Conservation (phyloP, 805 yeast species). For the Wickerhamiella dianesei region DNA sequence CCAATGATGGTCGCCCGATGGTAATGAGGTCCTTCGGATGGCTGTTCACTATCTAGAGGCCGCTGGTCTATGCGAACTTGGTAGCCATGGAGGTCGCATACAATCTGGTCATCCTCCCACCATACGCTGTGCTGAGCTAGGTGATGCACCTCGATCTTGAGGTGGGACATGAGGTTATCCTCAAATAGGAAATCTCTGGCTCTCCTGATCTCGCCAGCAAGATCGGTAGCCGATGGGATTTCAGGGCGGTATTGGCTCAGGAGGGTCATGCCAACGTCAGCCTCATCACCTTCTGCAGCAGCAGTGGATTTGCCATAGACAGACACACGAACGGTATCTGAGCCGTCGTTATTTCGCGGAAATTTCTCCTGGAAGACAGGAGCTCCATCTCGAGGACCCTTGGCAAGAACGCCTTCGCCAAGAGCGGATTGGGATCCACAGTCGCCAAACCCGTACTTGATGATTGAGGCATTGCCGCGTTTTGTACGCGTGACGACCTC, state of each 20-base stretch:
- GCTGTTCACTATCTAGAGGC: not conserved
- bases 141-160: slow-evolving; percentile 60
- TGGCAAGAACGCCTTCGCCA: slow-evolving; percentile 44
- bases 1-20: slow-evolving; percentile 43
- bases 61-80: slow-evolving; percentile 45
- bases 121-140: slow-evolving; percentile 59
- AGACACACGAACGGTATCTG: not conserved
- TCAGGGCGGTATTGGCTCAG: not conserved
- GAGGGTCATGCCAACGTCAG: slow-evolving; percentile 10
- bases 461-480: slow-evolving; percentile 47
- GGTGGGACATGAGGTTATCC: slow-evolving; percentile 70
- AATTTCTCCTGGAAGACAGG: slow-evolving; percentile 24
- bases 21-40: slow-evolving; percentile 21
- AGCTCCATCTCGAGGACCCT: slow-evolving; percentile 30
- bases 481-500: slow-evolving; percentile 60
- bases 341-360: not conserved
- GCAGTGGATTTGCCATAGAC: not conserved
- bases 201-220: slow-evolving; percentile 35
- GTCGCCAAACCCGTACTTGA: slow-evolving; percentile 84
- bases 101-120: slow-evolving; percentile 45
- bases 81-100: slow-evolving; percentile 51
- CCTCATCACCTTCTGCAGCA: not conserved
- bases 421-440: slow-evolving; percentile 63
- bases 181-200: slow-evolving; percentile 74
- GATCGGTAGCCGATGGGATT: not conserved